Base-by-base conservation (phyloP, 2,329 filamentous ascomycete species). In the Hortaea werneckii region DNA sequence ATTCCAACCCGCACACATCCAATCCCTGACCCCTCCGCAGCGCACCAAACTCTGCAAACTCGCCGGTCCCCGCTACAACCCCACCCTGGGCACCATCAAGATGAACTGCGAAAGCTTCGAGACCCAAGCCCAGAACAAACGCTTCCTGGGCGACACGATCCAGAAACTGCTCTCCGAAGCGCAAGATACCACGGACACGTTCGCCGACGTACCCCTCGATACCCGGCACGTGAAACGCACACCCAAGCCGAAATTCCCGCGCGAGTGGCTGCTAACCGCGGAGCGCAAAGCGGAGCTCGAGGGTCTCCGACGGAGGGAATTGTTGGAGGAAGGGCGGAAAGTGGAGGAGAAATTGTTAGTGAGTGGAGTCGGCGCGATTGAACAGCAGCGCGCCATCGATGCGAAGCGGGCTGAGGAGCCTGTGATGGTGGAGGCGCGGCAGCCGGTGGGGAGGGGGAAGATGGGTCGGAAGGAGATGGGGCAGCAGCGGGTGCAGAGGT, bases 71-170 rank as follows among this genome's bases (percentile, higher is more conserved):
- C 83, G 92, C 54, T 96, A 88, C 75, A 92, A 96, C 71, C 90
- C 89, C 0, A 76, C 82, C 56, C 87, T 75, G 45, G 80, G 88
- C 57, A 71, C 87, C 48, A 74, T 95, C 58, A 88, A 86, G 68
- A 95, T 98, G 77, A 88, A 85, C 62, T 86, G 85, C 69, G 92
- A 96, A 67, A 54, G 50, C 26, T 94, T 85, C 65, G 80, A 87
- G 62, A 85, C 89, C 45, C 84, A 87, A 62, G 87, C 89, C 12
- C 89, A 96, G 71, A 98, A 98, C 73, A 98, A 96, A 75, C 81
- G 87, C n/a, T 92, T 92, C 64, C 75, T 98, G 20, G 83, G 80
- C 44, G 87, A 94, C 58, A 67, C 87, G 41, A 78, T 96, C 42
- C 74, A 83, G 52, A 78, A 74, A 42, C 70, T 98, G 54, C 69